These are phyloP conservation scores for Rutstroemia sp. DNA, from an alignment of 2,329 filamentous ascomycete species.

Conservation along the genomic window DNA sequence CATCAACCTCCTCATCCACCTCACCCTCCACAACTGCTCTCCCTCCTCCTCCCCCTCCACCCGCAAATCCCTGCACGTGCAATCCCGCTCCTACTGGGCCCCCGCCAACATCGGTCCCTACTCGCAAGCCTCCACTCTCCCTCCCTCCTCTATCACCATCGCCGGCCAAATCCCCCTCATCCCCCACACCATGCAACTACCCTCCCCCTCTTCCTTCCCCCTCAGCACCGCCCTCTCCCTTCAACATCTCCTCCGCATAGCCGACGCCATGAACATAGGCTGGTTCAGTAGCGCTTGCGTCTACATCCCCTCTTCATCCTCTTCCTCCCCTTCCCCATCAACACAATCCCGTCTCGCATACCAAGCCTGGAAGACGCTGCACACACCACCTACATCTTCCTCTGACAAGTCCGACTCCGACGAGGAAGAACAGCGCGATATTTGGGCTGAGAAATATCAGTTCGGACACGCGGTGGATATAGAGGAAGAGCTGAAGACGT, in stretches of 20 bases:
- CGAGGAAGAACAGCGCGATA: slow-evolving; percentile 46
- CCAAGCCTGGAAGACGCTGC: slow-evolving; percentile 38
- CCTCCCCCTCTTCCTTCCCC: slow-evolving; percentile 18
- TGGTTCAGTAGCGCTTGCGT: slow-evolving; percentile 72
- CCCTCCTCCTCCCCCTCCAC: not conserved
- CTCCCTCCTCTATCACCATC: slow-evolving; percentile 48
- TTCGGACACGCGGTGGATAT: slow-evolving; percentile 13
- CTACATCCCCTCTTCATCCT: slow-evolving; percentile 49
- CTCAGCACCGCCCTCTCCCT: slow-evolving; percentile 49
- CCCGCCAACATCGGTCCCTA: slow-evolving; percentile 97
- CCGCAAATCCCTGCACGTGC: slow-evolving; percentile 68
- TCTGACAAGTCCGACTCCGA: slow-evolving; percentile 40
- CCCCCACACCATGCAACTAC: slow-evolving; percentile 67
- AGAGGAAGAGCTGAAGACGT: not conserved
- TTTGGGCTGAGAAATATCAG: slow-evolving; percentile 61
- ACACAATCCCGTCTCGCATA: slow-evolving; percentile 37
- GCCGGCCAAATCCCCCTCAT: slow-evolving; percentile 89
- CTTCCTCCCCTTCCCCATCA: slow-evolving; percentile 25
- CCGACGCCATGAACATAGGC: slow-evolving; percentile 59
- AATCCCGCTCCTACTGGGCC: slow-evolving; percentile 93
- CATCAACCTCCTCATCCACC: slow-evolving; percentile 52
- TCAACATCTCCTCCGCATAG: slow-evolving; percentile 87
- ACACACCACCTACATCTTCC: slow-evolving; percentile 17
- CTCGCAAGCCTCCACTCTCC: slow-evolving; percentile 71
- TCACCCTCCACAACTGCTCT: slow-evolving; percentile 28